These are phyloP conservation scores for Fusarium sambucinum DNA, from an alignment of 2,329 filamentous ascomycete genomes.

Conservation along the genomic window DNA sequence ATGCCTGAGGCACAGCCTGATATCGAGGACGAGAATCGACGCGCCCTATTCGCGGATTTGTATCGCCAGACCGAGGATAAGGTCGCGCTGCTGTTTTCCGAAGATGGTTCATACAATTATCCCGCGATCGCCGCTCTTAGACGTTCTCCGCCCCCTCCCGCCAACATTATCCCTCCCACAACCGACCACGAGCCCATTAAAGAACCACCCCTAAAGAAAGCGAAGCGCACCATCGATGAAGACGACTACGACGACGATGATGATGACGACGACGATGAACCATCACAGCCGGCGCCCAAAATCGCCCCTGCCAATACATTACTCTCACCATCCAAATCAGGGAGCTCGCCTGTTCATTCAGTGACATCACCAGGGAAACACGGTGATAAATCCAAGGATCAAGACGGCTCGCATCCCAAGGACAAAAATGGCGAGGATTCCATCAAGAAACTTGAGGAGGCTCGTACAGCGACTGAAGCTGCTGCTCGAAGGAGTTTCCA, in stretches of 20 bases:
- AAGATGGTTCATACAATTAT: constrained; percentile 66
- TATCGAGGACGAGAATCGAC: constrained; percentile 76
- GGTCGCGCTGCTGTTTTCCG: constrained; percentile 79
- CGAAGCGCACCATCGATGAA: constrained; percentile 82
- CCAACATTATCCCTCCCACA: constrained; percentile 63
- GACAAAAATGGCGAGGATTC: constrained; percentile 85
- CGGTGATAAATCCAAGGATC: constrained; percentile 65
- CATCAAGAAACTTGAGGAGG: constrained; percentile 92
- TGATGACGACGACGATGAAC: constrained; percentile 73
- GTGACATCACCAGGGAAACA: constrained; percentile 71
- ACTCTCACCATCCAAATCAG: constrained; percentile 77
- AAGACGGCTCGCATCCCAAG: constrained; percentile 62
- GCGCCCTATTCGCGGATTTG: constrained; percentile 79
- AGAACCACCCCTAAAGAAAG: constrained; percentile 77
- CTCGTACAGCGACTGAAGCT: constrained; percentile 90
- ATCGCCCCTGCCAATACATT: constrained; percentile 67
- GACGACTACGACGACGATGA: constrained; percentile 85
- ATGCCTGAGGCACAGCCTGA: constrained; percentile 72
- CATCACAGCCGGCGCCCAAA: constrained; percentile 66
- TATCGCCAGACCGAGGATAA: constrained; percentile 82
- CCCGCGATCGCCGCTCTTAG: constrained; percentile 66
- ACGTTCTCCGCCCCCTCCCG: constrained; percentile 55
- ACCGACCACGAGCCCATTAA: constrained; percentile 70
- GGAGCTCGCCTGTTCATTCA: constrained; percentile 73
- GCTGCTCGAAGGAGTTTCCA: constrained; percentile 91